Percentiles rank a stretch among this genome's conserved stretches.
These are phyloP conservation scores for Penicillium polonicum DNA, from an alignment of 2,329 filamentous ascomycete genomes.

Conservation along the genomic window DNA sequence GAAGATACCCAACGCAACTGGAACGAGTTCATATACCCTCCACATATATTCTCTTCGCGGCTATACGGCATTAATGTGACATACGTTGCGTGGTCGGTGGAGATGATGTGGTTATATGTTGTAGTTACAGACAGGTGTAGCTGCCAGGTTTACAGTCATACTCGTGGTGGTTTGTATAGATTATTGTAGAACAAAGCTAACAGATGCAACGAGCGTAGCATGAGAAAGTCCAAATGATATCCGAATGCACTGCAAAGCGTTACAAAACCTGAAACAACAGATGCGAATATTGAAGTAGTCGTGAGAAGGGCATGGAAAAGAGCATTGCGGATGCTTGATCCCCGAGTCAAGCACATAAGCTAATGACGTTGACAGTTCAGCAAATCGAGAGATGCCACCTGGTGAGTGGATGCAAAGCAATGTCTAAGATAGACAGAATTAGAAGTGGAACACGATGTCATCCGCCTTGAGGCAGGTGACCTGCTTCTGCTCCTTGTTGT, in stretches of 20 bases:
- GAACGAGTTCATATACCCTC: slow-evolving; percentile 16
- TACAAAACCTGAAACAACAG: slow-evolving; percentile 7
- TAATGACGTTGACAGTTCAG: background rate
- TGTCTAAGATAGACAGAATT: slow-evolving; percentile 1
- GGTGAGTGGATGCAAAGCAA: slow-evolving; percentile 18
- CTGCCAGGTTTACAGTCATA: slow-evolving; percentile 2
- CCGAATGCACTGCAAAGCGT: slow-evolving; percentile 4
- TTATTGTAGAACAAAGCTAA: background rate
- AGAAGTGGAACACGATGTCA: slow-evolving; percentile 34
- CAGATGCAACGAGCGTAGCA: slow-evolving; percentile 2
- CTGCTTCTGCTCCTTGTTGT: slow-evolving; percentile 66
- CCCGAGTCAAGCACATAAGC: slow-evolving; percentile 4
- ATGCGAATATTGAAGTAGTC: slow-evolving; percentile 14
- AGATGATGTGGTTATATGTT: background rate
- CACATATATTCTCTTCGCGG: background rate
- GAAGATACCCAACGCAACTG: slow-evolving; percentile 24
- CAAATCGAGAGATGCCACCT: slow-evolving; percentile 12
- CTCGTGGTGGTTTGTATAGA: background rate
- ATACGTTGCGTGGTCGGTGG: background rate
- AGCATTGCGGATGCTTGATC: slow-evolving; percentile 6
- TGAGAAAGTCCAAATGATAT: slow-evolving; percentile 8
- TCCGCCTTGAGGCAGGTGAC: slow-evolving; percentile 83
- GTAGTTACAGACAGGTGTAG: background rate
- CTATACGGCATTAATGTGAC: background rate
- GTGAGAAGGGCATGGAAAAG: slow-evolving; percentile 16